These are phyloP conservation scores for Neonectria coccinea DNA, from an alignment of 2,329 filamentous ascomycete species.

Conservation along the genomic window DNA sequence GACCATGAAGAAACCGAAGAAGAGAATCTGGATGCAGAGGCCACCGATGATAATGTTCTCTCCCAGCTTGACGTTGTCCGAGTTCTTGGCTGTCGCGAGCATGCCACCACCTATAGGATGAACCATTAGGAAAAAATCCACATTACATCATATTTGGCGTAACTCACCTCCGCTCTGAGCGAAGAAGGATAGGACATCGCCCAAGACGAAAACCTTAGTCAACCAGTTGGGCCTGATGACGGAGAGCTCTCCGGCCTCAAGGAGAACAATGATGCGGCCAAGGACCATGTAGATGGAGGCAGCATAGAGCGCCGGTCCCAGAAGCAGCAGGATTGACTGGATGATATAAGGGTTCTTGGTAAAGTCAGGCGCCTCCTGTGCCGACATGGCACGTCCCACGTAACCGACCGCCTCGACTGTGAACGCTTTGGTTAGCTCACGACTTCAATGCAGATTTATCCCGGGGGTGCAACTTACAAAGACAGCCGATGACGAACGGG, in stretches of 20 bases:
- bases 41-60: constrained; percentile 64
- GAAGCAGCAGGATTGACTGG: constrained; percentile 52
- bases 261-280: constrained; percentile 54
- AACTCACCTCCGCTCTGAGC: constrained; percentile 46
- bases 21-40: constrained; percentile 65
- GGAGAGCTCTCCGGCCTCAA: constrained; percentile 54
- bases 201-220: constrained; percentile 63
- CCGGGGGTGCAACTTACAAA: constrained; percentile 53
- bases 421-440: background rate
- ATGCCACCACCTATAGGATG: constrained; percentile 38
- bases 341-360: constrained; percentile 54
- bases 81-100: constrained; percentile 42
- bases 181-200: constrained; percentile 61
- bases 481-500: constrained; percentile 63
- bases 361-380: constrained; percentile 53
- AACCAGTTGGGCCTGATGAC: constrained; percentile 58
- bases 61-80: constrained; percentile 49
- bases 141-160: no score
- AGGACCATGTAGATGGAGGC: constrained; percentile 62
- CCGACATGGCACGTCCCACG: constrained; percentile 61
- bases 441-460: background rate
- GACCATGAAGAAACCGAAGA: constrained; percentile 66
- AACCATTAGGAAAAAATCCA: constrained; percentile 3
- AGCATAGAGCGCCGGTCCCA: constrained; percentile 58
- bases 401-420: constrained; percentile 53